These are phyloP conservation scores for Linderniella brevidens DNA, from an alignment of 257 asterid species.

Conservation along the genomic window DNA sequence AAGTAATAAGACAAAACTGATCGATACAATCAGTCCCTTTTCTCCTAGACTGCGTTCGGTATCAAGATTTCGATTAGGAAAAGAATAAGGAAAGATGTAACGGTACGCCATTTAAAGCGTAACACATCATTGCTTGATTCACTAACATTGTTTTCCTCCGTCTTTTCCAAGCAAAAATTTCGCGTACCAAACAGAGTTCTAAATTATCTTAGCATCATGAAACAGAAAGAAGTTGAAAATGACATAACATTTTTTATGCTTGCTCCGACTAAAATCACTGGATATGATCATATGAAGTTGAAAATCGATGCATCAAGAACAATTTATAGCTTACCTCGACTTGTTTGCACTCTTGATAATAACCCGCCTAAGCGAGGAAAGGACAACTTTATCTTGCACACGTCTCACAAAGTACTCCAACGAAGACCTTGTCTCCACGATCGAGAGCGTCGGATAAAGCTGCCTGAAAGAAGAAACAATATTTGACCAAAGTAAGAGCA, in stretches of 20 bases:
- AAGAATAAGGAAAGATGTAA: too few species aligned
- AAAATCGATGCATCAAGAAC: slow-evolving; percentile 1
- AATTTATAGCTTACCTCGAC: slow-evolving; percentile 41
- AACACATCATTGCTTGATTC: too few species aligned
- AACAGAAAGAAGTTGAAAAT: too few species aligned
- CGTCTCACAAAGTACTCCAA: slow-evolving; percentile 71
- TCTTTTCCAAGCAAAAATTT: too few species aligned
- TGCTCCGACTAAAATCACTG: neutral
- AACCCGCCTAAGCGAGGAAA: slow-evolving; percentile 49
- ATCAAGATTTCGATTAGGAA: too few species aligned
- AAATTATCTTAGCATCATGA: too few species aligned
- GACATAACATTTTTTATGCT: neutral
- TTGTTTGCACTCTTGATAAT: slow-evolving; percentile 44
- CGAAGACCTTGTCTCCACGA: slow-evolving; percentile 26
- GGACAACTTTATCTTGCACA: slow-evolving; percentile 63
- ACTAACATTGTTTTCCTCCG: too few species aligned
- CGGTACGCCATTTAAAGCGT: too few species aligned
- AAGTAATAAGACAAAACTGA: too few species aligned
- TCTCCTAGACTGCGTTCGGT: too few species aligned
- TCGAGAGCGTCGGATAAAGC: slow-evolving; percentile 22
- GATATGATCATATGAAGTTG: slow-evolving; percentile 2
- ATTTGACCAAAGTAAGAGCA: slow-evolving; percentile 4
- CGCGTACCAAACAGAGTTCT: too few species aligned
- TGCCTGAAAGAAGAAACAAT: slow-evolving; percentile 27
- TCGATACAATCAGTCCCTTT: too few species aligned